Base-by-base conservation (phyloP, 2,329 filamentous ascomycete species). In the Sporothrix euskadiensis region DNA sequence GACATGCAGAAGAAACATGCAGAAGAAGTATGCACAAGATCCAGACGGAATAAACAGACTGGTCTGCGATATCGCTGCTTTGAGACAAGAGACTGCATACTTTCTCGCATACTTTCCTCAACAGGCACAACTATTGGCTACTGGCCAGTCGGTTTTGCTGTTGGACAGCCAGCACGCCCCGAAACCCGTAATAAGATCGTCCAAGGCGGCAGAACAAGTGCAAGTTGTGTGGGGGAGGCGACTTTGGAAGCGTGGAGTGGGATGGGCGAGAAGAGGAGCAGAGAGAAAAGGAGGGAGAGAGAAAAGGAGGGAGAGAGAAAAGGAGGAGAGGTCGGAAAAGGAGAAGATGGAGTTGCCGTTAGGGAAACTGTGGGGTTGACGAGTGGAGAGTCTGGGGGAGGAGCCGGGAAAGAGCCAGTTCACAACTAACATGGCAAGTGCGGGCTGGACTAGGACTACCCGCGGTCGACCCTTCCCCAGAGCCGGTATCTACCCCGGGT, bases 111-210 rank as follows among this genome's bases (percentile, higher is more conserved):
- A n/a, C 12, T 4, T 12, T 9, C 7, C 41, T 22, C 32, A 35
- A 0, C 61, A 12, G 7, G 32, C 35, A 9, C 35, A 19, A 12
- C 19, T 12, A 10, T 16, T 35, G 30, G 39, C 65, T 26, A 19
- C 41, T 52, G 30, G 65, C 65, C 44, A 68, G 65, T 68, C 44
- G 26, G 12, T 22, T 52, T 52, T 39, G 66, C 26, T 12, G 32
- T 22, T 26, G 49, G 66, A 39, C n/a, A 39, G 32, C 30, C 19
- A 41, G 32, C 19, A 32, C 44, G 66, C 39, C 22, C 63, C 41
- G 14, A 19, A 56, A 35, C 22, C 22, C 26, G 52, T 74, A 72
- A 74, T 74, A 74, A 47, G 57, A 72, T 72, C 65, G 26, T 68
- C 63, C 71, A 74, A 73, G 56, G 49, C 49, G 39, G 32, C 39